Evolutionary conservation across 352 stramenopile species (phyloP).

Genomic region (Phytophthora rubi): DNA sequence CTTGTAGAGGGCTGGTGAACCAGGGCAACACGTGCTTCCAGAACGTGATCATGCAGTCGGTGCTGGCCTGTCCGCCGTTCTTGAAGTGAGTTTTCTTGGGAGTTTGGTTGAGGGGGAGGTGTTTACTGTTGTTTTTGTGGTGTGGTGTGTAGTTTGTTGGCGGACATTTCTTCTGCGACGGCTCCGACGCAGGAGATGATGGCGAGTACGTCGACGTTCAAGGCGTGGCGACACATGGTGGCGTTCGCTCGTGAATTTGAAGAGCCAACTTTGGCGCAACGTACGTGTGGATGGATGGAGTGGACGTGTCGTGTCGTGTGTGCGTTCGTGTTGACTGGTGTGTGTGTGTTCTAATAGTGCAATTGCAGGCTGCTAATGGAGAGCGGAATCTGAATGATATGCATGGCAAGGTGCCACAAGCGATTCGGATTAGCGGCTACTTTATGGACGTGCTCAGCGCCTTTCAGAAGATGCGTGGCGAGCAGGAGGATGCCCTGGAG

Average conservation of each 20-base stretch:
- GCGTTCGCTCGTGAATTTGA: constrained; percentile 85
- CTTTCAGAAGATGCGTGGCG: constrained; percentile 83
- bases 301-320: background rate
- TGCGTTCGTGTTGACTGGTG: background rate
- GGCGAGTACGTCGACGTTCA: constrained; percentile 54
- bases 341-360: constrained; percentile 26
- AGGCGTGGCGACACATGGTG: constrained; percentile 81
- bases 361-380: constrained; percentile 28
- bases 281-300: constrained; percentile 39
- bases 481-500: constrained; percentile 86
- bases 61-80: constrained; percentile 79
- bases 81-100: constrained; percentile 61
- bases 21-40: constrained; percentile 91
- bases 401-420: constrained; percentile 61
- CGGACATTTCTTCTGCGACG: constrained; percentile 62
- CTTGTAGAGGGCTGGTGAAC: constrained; percentile 73
- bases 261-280: constrained; percentile 70
- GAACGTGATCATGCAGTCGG: constrained; percentile 88
- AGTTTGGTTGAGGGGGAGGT: background rate
- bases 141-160: constrained; percentile 54
- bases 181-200: constrained; percentile 56
- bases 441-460: constrained; percentile 84
- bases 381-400: constrained; percentile 34
- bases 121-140: constrained; percentile 4
- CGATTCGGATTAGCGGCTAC: constrained; percentile 82